These are phyloP conservation scores for Entomortierella parvispora DNA, from an alignment of 192 early-diverging fungal species.

Conservation along the genomic window DNA sequence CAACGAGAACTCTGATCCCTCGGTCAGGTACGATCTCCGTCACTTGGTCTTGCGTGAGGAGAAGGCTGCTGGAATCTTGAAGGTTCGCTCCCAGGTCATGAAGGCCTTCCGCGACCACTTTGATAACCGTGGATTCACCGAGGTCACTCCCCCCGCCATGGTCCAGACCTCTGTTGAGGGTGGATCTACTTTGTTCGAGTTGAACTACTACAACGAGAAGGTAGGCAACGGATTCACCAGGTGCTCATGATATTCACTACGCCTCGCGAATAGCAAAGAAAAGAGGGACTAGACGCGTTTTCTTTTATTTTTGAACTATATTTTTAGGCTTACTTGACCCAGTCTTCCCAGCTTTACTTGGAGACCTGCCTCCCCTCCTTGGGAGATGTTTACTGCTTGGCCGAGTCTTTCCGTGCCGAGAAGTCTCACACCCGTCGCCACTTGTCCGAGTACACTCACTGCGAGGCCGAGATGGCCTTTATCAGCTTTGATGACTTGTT, in stretches of 20 bases:
- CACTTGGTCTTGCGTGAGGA: conserved; percentile 97
- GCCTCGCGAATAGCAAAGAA: too few relatives aligned
- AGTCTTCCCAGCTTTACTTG: conserved; percentile 98
- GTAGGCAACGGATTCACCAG: too few relatives aligned
- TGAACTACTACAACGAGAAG: conserved; percentile 97
- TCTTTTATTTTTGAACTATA: background rate
- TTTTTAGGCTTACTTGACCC: conserved; percentile 90
- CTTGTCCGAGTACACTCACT: conserved; percentile 94
- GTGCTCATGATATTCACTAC: too few relatives aligned
- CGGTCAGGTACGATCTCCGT: conserved; percentile 89
- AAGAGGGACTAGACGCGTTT: too few relatives aligned
- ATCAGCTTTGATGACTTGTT: conserved; percentile 93
- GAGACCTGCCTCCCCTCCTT: conserved; percentile 95
- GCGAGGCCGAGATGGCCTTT: conserved; percentile 96
- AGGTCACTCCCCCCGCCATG: conserved; percentile 98
- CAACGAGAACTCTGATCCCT: conserved; percentile 89
- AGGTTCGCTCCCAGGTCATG: conserved; percentile 86
- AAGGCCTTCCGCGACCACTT: conserved; percentile 97
- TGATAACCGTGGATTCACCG: conserved; percentile 77
- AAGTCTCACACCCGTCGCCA: conserved; percentile 97
- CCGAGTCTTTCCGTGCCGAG: conserved; percentile 98
- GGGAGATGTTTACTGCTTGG: conserved; percentile 96
- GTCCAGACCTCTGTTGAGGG: conserved; percentile 99
- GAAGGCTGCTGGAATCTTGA: conserved; percentile 85
- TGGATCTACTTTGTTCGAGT: conserved; percentile 92